phyloP scores from a whole-genome alignment of 345 rosid species.

The Eucalyptus regnans region DNA sequence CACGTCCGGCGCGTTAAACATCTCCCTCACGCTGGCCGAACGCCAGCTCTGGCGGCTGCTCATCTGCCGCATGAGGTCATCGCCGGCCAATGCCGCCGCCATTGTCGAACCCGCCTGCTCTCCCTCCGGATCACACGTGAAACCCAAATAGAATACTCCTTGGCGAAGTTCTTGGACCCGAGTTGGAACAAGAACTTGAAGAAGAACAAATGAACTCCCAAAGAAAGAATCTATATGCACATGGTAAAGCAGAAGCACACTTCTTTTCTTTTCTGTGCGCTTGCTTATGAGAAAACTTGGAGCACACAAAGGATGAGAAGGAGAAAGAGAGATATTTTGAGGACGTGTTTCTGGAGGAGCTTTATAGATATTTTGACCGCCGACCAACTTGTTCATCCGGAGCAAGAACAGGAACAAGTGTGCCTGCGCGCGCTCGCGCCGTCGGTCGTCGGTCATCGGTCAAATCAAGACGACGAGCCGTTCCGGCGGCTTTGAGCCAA shows the following conservation, averaged over 20 bases:
- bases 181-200: not conserved
- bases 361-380: not conserved
- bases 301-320: not conserved
- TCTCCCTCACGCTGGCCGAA: conserved; percentile 6
- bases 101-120: not conserved
- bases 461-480: not conserved
- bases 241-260: not conserved
- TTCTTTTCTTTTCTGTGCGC: not conserved
- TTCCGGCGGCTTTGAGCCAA: not conserved
- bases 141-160: not conserved
- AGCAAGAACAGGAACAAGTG: not conserved
- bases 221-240: not conserved
- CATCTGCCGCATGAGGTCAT: conserved; percentile 8
- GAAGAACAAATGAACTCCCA: not conserved
- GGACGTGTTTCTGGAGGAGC: not conserved
- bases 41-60: conserved; percentile 13
- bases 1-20: conserved; percentile 14
- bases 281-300: not conserved
- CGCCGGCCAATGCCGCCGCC: conserved; percentile 1
- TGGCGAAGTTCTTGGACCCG: not conserved
- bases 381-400: too few relatives aligned
- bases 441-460: not conserved
- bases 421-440: not conserved
- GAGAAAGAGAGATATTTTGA: not conserved
- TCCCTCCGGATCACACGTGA: not conserved